Conservation (phyloP, 371 early-diverging fungal genomes). For the Aphelidium insulamus region DNA sequence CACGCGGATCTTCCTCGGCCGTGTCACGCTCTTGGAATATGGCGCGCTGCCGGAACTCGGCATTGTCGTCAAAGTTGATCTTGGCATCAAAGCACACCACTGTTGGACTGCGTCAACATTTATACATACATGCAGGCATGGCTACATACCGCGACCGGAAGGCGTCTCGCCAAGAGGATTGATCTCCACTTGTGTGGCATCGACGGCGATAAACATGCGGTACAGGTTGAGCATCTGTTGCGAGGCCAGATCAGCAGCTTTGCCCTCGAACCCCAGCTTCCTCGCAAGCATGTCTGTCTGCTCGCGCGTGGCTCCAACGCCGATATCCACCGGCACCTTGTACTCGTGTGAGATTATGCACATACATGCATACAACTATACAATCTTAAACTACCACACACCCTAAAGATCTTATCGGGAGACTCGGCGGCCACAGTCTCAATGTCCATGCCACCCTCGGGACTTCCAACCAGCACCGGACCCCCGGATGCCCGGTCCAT, state of each 20-base stretch:
- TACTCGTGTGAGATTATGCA: constrained; percentile 13
- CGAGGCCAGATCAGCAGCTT: constrained; percentile 23
- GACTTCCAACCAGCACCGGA: constrained; percentile 34
- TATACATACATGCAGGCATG: background rate
- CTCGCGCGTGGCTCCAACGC: constrained; percentile 9
- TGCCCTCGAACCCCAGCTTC: constrained; percentile 30
- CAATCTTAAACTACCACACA: constrained; percentile 13
- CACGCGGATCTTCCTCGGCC: constrained; percentile 39
- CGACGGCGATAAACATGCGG: constrained; percentile 34
- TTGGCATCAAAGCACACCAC: constrained; percentile 48
- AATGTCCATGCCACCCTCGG: constrained; percentile 42
- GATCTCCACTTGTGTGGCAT: constrained; percentile 38
- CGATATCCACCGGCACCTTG: constrained; percentile 11
- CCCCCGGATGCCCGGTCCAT: constrained; percentile 37
- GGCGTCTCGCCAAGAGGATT: constrained; percentile 37
- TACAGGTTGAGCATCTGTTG: constrained; percentile 32
- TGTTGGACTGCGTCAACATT: constrained; percentile 1
- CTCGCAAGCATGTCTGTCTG: constrained; percentile 12
- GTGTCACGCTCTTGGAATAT: constrained; percentile 27
- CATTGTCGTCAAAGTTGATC: constrained; percentile 43
- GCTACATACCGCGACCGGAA: constrained; percentile 19
- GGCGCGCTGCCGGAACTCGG: constrained; percentile 34
- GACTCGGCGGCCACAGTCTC: constrained; percentile 29
- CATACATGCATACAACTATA: constrained; percentile 14
- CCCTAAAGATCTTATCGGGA: constrained; percentile 33